Conservation (phyloP, 495 filamentous ascomycete genomes). For the Neurospora africana region DNA sequence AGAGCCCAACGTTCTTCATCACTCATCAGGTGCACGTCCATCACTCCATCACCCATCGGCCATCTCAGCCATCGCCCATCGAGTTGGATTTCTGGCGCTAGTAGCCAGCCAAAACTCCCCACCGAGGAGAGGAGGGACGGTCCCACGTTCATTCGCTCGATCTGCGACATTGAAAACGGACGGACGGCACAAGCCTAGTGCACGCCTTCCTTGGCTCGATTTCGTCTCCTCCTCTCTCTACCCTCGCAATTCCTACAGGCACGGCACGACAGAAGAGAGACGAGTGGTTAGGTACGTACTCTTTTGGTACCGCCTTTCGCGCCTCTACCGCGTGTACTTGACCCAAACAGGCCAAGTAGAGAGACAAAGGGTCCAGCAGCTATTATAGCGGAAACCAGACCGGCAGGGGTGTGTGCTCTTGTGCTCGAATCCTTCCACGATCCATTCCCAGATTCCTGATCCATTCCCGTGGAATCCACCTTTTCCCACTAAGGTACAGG, state of each 20-base stretch:
- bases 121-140: neutral
- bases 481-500: neutral
- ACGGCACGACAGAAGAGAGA: conserved; percentile 3
- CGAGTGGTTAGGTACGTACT: neutral
- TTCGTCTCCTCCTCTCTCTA: neutral
- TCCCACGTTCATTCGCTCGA: conserved; percentile 16
- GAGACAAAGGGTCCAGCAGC: conserved; percentile 1
- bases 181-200: conserved; percentile 11
- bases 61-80: neutral
- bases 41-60: neutral
- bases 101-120: neutral
- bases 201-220: conserved; percentile 5
- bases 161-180: conserved; percentile 12
- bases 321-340: neutral
- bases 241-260: neutral
- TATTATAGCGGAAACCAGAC: neutral
- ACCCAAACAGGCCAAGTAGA: neutral
- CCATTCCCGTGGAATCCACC: conserved; percentile 9
- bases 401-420: neutral
- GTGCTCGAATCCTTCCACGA: neutral
- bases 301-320: neutral
- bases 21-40: neutral
- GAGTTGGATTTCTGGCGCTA: neutral
- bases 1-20: neutral
- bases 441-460: conserved; percentile 1